Evolutionary conservation across 1,139 yeast species (phyloP).

Genomic region (Geotrichum restrictum): DNA sequence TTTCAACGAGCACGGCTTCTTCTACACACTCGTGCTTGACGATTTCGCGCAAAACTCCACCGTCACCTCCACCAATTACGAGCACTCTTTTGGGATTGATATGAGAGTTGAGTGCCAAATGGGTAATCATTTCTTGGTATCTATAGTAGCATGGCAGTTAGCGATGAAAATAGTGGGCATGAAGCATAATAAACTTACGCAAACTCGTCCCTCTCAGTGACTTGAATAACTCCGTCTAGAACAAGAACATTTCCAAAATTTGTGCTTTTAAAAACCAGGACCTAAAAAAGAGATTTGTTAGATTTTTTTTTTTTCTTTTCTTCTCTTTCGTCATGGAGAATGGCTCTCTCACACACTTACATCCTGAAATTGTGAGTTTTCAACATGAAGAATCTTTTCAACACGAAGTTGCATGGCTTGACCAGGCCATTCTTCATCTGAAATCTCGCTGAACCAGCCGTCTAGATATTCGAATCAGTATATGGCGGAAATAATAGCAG

Average conservation of each 20-base stretch:
- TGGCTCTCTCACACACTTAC: slow-evolving; percentile 30
- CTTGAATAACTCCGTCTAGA: slow-evolving; percentile 86
- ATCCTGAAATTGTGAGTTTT: slow-evolving; percentile 81
- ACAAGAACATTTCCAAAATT: slow-evolving; percentile 89
- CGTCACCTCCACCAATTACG: slow-evolving; percentile 95
- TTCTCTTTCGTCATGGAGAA: neutral
- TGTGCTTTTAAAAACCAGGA: slow-evolving; percentile 79
- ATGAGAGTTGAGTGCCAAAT: slow-evolving; percentile 83
- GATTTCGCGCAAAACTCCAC: slow-evolving; percentile 90
- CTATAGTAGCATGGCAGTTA: neutral
- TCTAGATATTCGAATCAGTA: slow-evolving; percentile 39
- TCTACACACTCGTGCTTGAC: slow-evolving; percentile 81
- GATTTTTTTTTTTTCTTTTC: neutral
- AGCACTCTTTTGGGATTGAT: slow-evolving; percentile 85
- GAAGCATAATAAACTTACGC: slow-evolving; percentile 39
- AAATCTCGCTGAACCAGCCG: slow-evolving; percentile 89
- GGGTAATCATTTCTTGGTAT: slow-evolving; percentile 93
- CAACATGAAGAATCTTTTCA: slow-evolving; percentile 74
- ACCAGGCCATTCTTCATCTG: slow-evolving; percentile 90
- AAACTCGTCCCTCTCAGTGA: slow-evolving; percentile 91
- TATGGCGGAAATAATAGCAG: neutral
- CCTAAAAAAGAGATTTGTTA: slow-evolving; percentile 18
- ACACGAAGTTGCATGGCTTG: slow-evolving; percentile 87
- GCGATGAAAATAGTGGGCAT: neutral
- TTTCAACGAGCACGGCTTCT: slow-evolving; percentile 84